Conservation (phyloP, 192 early-diverging fungal species). For the Phlyctochytrium planicorne region DNA sequence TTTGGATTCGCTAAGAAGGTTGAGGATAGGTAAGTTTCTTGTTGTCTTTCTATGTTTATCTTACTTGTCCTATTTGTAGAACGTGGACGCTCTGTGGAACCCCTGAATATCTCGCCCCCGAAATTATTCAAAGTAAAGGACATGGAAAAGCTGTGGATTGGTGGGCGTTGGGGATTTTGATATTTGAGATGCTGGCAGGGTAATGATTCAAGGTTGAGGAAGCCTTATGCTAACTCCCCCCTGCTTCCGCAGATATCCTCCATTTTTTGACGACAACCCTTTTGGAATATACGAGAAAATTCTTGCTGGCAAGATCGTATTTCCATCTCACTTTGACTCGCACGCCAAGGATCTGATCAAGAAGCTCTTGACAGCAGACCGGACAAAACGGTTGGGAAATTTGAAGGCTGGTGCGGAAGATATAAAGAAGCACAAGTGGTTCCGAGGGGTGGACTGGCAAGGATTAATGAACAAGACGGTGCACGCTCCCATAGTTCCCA, state of each 20-base stretch:
- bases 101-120: conserved; percentile 94
- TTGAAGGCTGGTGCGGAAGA: conserved; percentile 88
- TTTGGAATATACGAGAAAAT: conserved; percentile 99
- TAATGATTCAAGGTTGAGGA: conserved; percentile 38
- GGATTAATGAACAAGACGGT: conserved; percentile 73
- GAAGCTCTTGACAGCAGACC: conserved; percentile 86
- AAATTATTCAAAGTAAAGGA: conserved; percentile 95
- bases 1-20: conserved; percentile 98
- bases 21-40: conserved; percentile 50
- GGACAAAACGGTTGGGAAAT: conserved; percentile 92
- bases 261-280: conserved; percentile 96
- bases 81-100: conserved; percentile 99
- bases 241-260: conserved; percentile 78
- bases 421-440: conserved; percentile 94
- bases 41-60: background rate
- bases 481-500: conserved; percentile 87
- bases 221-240: conserved; percentile 8
- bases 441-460: conserved; percentile 89
- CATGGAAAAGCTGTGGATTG: conserved; percentile 98
- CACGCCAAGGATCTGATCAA: conserved; percentile 88
- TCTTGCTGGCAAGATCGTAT: conserved; percentile 82
- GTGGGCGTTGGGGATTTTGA: conserved; percentile 98
- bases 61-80: conserved; percentile 41
- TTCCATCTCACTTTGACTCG: conserved; percentile 83
- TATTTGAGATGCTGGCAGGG: conserved; percentile 98